These are phyloP conservation scores for Ocimum tenuiflorum DNA, from an alignment of 257 asterid genomes.

Conservation along the genomic window DNA sequence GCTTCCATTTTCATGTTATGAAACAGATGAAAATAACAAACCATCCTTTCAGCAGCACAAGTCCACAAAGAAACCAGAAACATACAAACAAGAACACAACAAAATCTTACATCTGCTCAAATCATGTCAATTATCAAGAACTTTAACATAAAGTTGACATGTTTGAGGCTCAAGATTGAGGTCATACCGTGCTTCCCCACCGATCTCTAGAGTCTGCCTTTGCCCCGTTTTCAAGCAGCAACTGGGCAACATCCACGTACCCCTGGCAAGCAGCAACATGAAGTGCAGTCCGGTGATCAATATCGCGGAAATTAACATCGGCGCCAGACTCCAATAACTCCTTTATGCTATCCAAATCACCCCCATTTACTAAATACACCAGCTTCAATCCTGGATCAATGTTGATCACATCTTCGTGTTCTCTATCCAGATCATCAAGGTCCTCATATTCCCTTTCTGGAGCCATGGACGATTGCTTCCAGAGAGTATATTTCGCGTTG, in stretches of 20 bases:
- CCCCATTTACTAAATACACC: conserved; percentile 81
- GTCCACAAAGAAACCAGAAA: background rate
- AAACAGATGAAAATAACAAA: background rate
- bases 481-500: conserved; percentile 40
- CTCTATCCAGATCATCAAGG: conserved; percentile 37
- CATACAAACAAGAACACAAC: background rate
- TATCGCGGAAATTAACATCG: conserved; percentile 79
- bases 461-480: conserved; percentile 92
- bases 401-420: conserved; percentile 43
- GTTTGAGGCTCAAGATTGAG: background rate
- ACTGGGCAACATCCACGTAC: conserved; percentile 48
- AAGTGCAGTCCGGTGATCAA: conserved; percentile 84
- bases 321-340: conserved; percentile 58
- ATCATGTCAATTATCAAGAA: background rate
- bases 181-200: conserved; percentile 96
- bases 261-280: conserved; percentile 99
- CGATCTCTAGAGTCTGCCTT: conserved; percentile 65
- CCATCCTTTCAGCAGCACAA: background rate
- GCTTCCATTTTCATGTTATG: background rate
- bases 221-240: conserved; percentile 61
- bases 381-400: conserved; percentile 71
- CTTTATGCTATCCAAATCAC: conserved; percentile 78
- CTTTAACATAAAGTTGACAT: background rate
- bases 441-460: conserved; percentile 45
- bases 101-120: background rate